phyloP scores from a whole-genome alignment of 306 rosid species.

The Senna siamea region DNA sequence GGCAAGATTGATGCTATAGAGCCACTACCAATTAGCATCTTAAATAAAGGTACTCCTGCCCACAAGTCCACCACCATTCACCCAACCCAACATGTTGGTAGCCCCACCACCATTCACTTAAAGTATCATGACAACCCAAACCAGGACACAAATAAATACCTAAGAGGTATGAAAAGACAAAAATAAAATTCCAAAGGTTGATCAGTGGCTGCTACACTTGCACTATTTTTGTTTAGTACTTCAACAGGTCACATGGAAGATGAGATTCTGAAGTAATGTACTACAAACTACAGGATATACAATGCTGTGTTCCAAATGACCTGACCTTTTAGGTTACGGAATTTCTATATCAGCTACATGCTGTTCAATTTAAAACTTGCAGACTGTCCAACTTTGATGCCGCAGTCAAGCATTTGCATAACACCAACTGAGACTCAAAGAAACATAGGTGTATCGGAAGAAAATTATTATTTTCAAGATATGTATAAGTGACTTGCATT shows the following conservation, averaged over 20 bases:
- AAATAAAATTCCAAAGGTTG: background rate
- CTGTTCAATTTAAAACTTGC: background rate
- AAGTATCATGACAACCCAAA: slow-evolving; percentile 18
- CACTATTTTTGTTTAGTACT: background rate
- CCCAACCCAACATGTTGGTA: slow-evolving; percentile 19
- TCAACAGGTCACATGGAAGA: background rate
- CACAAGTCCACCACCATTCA: slow-evolving; percentile 2
- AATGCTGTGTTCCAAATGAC: slow-evolving; percentile 4
- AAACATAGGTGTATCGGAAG: background rate
- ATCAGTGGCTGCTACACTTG: background rate
- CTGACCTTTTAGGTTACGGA: background rate
- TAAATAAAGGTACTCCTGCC: background rate
- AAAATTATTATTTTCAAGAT: slow-evolving; percentile 2
- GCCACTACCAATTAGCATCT: background rate
- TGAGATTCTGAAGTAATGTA: background rate
- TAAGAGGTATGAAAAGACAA: background rate
- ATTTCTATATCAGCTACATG: background rate
- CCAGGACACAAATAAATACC: slow-evolving; percentile 1
- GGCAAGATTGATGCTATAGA: background rate
- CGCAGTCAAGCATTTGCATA: slow-evolving; percentile 17
- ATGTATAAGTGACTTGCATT: slow-evolving; percentile 29
- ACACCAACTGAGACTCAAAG: slow-evolving; percentile 12
- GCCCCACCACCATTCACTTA: slow-evolving; percentile 35
- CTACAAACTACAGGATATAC: background rate
- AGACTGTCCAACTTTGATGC: background rate